Conservation (phyloP, 2,329 filamentous ascomycete species). For the Fusarium buharicum region DNA sequence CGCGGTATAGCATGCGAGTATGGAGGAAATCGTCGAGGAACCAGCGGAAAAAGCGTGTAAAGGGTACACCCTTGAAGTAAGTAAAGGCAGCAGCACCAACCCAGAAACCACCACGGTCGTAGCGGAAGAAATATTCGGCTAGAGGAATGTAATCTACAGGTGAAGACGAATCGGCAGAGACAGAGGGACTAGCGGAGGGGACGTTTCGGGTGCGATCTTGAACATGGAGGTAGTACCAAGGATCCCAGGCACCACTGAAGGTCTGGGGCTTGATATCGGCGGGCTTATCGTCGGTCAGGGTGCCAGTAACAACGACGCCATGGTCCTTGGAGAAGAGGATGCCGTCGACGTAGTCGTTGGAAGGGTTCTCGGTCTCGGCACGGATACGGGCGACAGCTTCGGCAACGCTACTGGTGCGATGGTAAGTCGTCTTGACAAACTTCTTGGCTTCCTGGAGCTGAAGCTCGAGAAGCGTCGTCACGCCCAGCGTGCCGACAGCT, state of each 20-base stretch:
- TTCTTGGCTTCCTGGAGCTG: conserved; percentile 64
- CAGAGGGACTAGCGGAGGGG: conserved; percentile 34
- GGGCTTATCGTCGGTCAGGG: conserved; percentile 60
- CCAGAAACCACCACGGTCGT: conserved; percentile 81
- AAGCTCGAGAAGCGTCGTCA: conserved; percentile 72
- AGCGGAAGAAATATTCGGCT: conserved; percentile 79
- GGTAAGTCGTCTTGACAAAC: conserved; percentile 69
- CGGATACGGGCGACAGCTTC: conserved; percentile 56
- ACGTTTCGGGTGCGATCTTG: conserved; percentile 53
- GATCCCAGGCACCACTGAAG: conserved; percentile 69
- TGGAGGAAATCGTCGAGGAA: conserved; percentile 78
- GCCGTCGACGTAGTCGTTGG: conserved; percentile 74
- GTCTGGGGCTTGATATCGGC: conserved; percentile 58
- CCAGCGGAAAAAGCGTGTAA: conserved; percentile 72
- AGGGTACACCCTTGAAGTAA: conserved; percentile 73
- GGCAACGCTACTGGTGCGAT: conserved; percentile 55
- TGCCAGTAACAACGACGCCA: conserved; percentile 70
- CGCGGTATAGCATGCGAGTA: conserved; percentile 78
- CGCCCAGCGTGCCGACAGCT: conserved; percentile 73
- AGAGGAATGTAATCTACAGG: conserved; percentile 70
- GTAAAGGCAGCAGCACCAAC: conserved; percentile 72
- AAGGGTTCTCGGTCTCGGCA: conserved; percentile 51
- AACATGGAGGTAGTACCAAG: conserved; percentile 80
- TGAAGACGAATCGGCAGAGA: conserved; percentile 35
- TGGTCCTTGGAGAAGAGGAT: conserved; percentile 68